Percentiles rank a stretch among this genome's conserved stretches.
Conservation (phyloP, 2,329 filamentous ascomycete species). For the Fusarium dimerum region DNA sequence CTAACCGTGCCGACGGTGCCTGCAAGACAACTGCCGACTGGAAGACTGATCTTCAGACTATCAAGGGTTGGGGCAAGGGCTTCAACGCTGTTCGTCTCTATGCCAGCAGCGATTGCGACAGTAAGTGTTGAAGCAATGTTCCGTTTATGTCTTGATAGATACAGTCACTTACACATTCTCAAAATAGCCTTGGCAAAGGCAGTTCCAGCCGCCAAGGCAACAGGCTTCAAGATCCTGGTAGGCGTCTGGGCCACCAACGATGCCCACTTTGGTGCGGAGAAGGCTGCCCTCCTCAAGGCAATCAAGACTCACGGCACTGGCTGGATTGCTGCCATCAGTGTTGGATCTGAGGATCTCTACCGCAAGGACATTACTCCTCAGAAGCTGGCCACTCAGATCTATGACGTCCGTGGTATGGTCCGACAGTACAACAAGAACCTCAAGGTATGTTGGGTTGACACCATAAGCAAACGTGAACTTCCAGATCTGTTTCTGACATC, state of each 20-base stretch:
- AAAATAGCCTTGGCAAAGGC: slow-evolving; percentile 23
- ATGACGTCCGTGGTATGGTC: slow-evolving; percentile 28
- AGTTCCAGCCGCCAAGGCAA: slow-evolving; percentile 26
- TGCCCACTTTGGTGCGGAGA: slow-evolving; percentile 23
- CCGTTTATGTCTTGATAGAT: too few relatives aligned
- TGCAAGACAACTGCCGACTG: slow-evolving; percentile 27
- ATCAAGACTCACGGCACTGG: slow-evolving; percentile 26
- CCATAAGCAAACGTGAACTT: neutral
- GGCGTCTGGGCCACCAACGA: slow-evolving; percentile 27
- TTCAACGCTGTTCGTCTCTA: slow-evolving; percentile 28
- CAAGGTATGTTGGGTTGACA: slow-evolving; percentile 14
- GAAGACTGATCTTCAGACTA: slow-evolving; percentile 28
- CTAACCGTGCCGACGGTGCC: slow-evolving; percentile 22
- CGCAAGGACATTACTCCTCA: slow-evolving; percentile 24
- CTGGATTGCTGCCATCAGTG: slow-evolving; percentile 27
- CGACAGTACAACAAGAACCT: slow-evolving; percentile 24
- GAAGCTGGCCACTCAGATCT: slow-evolving; percentile 27
- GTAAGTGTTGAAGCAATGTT: too few relatives aligned
- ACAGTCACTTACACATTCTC: neutral
- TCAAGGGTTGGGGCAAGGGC: slow-evolving; percentile 27
- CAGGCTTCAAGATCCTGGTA: slow-evolving; percentile 24
- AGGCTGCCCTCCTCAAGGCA: slow-evolving; percentile 24
- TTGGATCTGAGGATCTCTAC: slow-evolving; percentile 27
- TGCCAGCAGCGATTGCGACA: slow-evolving; percentile 23
- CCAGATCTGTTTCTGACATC: slow-evolving; percentile 1